Conservation (phyloP, 305 asterid genomes). For the Plantago coronopus region DNA sequence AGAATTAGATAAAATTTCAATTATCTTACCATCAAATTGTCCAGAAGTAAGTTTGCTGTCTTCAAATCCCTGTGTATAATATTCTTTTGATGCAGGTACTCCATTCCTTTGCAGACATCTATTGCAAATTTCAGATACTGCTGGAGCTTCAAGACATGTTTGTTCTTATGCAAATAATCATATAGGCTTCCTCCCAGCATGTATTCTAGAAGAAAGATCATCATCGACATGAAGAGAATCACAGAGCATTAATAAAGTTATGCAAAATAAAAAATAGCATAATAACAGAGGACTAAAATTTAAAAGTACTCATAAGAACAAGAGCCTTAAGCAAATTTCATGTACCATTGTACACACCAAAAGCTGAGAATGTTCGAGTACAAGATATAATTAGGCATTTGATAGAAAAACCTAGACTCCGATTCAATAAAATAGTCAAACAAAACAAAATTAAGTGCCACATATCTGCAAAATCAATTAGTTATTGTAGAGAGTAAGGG, state of each 20-base stretch:
- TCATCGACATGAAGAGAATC: slow-evolving; percentile 23
- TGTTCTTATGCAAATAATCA: slow-evolving; percentile 70
- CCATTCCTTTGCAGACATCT: slow-evolving; percentile 95
- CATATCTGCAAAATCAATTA: not conserved
- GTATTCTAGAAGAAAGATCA: slow-evolving; percentile 50
- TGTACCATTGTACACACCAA: no score
- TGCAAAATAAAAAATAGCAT: not conserved
- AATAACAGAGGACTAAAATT: slow-evolving; percentile 15
- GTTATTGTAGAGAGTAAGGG: slow-evolving; percentile 20
- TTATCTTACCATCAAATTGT: slow-evolving; percentile 50
- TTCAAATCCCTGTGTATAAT: slow-evolving; percentile 89
- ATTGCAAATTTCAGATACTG: slow-evolving; percentile 72
- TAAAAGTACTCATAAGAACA: slow-evolving; percentile 16
- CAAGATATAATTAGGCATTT: not conserved
- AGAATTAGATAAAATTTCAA: not conserved
- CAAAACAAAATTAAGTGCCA: slow-evolving; percentile 17
- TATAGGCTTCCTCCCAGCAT: slow-evolving; percentile 92
- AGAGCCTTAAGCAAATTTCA: no score
- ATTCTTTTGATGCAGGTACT: slow-evolving; percentile 75
- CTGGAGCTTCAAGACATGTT: slow-evolving; percentile 47
- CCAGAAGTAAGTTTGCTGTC: slow-evolving; percentile 86
- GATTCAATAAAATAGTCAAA: slow-evolving; percentile 6
- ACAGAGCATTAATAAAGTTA: not conserved
- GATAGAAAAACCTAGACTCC: not conserved
- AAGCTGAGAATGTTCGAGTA: no score